phyloP scores from a whole-genome alignment of 768 basidiomycete genomes.

The Dioszegia aurantiaca region DNA sequence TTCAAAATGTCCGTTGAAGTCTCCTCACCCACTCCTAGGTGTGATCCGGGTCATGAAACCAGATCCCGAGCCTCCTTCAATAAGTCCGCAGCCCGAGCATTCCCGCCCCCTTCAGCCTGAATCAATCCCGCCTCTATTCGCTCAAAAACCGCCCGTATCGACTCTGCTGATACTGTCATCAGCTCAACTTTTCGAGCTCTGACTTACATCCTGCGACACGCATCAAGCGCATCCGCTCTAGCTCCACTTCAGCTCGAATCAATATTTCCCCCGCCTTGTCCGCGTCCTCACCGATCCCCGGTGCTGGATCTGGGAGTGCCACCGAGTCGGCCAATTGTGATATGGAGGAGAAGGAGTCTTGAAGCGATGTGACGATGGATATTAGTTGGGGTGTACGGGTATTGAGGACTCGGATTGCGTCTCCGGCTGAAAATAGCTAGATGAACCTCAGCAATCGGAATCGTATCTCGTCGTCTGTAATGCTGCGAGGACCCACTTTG shows the following conservation, averaged over 20 bases:
- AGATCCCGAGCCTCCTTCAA: neutral
- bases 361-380: slow-evolving; percentile 43
- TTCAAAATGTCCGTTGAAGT: too few species aligned
- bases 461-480: too few species aligned
- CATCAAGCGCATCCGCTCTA: slow-evolving; percentile 31
- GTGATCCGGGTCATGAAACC: too few species aligned
- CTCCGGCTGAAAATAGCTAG: slow-evolving; percentile 49
- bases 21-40: too few species aligned
- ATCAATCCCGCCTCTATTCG: neutral
- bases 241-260: slow-evolving; percentile 1
- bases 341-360: slow-evolving; percentile 48
- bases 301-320: slow-evolving; percentile 20
- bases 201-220: slow-evolving; percentile 28
- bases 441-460: neutral
- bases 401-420: slow-evolving; percentile 49
- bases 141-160: slow-evolving; percentile 3
- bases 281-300: neutral
- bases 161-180: neutral
- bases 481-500: slow-evolving; percentile 43
- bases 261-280: neutral
- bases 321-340: slow-evolving; percentile 43
- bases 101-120: neutral
- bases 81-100: neutral
- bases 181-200: neutral
- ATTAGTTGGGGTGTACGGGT: slow-evolving; percentile 49